Evolutionary conservation across 495 filamentous ascomycete genomes (phyloP), one percentile per base, ranked within the genome.

Genomic region (Parathielavia appendiculata): DNA sequence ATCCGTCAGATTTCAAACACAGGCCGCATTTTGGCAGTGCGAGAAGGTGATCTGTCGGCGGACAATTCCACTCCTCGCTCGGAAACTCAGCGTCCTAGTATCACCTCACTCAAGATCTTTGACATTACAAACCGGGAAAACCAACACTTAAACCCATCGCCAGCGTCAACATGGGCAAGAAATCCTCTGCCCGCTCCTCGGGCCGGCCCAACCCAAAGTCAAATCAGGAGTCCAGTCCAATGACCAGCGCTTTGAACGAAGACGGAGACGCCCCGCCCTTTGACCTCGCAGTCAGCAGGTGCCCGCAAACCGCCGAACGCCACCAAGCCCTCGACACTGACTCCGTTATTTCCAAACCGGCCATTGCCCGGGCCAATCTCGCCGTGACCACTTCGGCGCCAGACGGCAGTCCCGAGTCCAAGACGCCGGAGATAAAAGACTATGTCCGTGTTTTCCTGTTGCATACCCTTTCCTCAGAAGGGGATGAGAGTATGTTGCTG

Each of bases 341-440:
- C 4, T 32, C 36, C 5, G 51, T 52, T 32, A 51, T 66, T 38
- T n/a, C 23, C 14, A 61, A 48, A 36, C 66, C 66, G 1, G 32
- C 36, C 17, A 68, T 72, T 16, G 66, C 73, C 8, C 67, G 73
- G 5, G 73, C 63, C n/a, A 75, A 73, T 41, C 32, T 72, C 5
- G 73, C 73, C 26, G 60, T 66, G 16, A 69, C 71, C 13, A 61
- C 66, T 0, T 57, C 53, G 17, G 49, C 63, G n/a, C 71, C 73
- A 0, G 44, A 68, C 2, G 73, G 73, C 8, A 73, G 70, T n/a
- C 55, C 54, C 30, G 64, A 60, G 17, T 57, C 57, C 11, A 5
- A 32, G 40, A 39, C 36, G 26, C 20, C 0, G 4, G 12, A 3
- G 13, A 12, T 51, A 3, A 35, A 26, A 36, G 46, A 65, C 30